Evolutionary conservation across 495 filamentous ascomycete genomes (phyloP).

Genomic region (Symbiotaphrina buchneri): DNA sequence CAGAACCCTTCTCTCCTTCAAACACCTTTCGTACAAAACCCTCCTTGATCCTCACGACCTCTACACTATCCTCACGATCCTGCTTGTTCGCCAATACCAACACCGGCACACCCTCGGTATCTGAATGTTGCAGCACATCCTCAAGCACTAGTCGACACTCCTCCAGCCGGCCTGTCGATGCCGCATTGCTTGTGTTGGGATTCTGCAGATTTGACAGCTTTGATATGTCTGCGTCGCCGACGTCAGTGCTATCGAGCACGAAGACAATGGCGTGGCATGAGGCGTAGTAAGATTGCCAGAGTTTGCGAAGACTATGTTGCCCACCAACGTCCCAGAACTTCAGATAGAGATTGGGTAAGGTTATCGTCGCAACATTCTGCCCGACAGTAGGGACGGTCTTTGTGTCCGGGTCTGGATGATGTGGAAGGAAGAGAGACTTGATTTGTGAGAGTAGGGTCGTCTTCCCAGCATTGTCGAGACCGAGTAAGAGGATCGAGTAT

Average conservation of each 20-base stretch:
- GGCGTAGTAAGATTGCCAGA: constrained; percentile 92
- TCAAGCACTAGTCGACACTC: constrained; percentile 82
- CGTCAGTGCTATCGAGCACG: constrained; percentile 81
- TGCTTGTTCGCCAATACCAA: constrained; percentile 94
- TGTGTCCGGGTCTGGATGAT: constrained; percentile 12
- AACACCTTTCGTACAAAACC: constrained; percentile 84
- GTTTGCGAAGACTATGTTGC: constrained; percentile 64
- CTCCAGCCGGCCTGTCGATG: constrained; percentile 33
- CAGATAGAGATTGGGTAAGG: constrained; percentile 76
- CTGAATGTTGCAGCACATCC: constrained; percentile 60
- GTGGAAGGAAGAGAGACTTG: constrained; percentile 59
- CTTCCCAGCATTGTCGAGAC: constrained; percentile 95
- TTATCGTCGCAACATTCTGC: constrained; percentile 84
- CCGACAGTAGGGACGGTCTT: constrained; percentile 91
- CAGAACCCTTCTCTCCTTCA: constrained; percentile 71
- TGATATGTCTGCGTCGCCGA: constrained; percentile 49
- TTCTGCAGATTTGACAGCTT: constrained; percentile 2
- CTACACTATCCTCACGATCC: constrained; percentile 89
- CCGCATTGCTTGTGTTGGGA: not conserved
- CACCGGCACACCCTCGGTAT: constrained; percentile 76
- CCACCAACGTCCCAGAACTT: constrained; percentile 98
- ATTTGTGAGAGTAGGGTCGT: constrained; percentile 94
- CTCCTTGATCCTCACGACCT: constrained; percentile 93
- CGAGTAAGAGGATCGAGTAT: constrained; percentile 92
- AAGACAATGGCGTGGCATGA: constrained; percentile 94